Conservation (phyloP, 805 yeast genomes). For the Candida mattraensis region DNA sequence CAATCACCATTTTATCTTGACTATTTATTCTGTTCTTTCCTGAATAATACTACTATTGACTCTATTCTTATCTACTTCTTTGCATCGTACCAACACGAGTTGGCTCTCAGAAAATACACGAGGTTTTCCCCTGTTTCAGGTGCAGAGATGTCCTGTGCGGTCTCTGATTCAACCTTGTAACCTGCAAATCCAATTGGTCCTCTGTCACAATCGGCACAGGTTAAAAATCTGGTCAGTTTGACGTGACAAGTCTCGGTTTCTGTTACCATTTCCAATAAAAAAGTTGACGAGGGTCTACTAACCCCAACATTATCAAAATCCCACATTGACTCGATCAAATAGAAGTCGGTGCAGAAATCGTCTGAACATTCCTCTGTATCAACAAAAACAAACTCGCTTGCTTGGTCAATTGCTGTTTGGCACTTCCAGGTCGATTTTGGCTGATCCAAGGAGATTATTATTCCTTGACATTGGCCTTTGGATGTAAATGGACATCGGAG, state of each 20-base stretch:
- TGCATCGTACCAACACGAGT: constrained; percentile 17
- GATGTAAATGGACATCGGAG: constrained; percentile 8
- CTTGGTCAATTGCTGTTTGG: no score
- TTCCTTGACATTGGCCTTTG: not conserved
- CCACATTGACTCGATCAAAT: constrained; percentile 62
- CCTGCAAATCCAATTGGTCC: constrained; percentile 78
- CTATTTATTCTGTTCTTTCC: constrained; percentile 12
- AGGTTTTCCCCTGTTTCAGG: constrained; percentile 14
- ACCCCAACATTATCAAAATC: constrained; percentile 80
- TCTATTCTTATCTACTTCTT: constrained; percentile 9
- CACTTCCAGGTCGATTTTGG: not conserved
- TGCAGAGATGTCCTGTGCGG: constrained; percentile 8
- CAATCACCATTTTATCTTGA: constrained; percentile 8
- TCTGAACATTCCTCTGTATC: no score
- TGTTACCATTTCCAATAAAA: constrained; percentile 10
- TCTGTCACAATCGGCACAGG: constrained; percentile 75
- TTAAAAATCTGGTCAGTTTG: constrained; percentile 42
- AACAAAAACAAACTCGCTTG: no score
- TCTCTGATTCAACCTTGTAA: constrained; percentile 26
- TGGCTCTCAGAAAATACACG: constrained; percentile 15
- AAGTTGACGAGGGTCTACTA: constrained; percentile 39
- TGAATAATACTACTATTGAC: constrained; percentile 9
- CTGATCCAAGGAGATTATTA: constrained; percentile 11
- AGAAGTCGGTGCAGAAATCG: no score
- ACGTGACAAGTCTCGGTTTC: constrained; percentile 9